Conservation (phyloP, 2,329 filamentous ascomycete genomes). For the Diaporthe ilicicola region DNA sequence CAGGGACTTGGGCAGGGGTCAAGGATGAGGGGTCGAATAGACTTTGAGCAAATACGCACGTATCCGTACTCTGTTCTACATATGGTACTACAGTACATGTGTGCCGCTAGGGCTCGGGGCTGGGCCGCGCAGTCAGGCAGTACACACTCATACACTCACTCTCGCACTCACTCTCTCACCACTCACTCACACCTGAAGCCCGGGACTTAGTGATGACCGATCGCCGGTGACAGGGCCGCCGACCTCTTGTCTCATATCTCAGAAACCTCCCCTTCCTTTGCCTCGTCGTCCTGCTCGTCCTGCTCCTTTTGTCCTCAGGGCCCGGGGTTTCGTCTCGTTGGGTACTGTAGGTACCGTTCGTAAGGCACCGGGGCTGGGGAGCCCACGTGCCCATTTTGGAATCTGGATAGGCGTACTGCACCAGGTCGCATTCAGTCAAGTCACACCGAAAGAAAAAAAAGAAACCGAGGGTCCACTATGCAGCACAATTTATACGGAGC, state of each 20-base stretch:
- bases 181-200: slow-evolving; percentile 1
- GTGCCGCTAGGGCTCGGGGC: slow-evolving; percentile 1
- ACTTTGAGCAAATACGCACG: slow-evolving; percentile 9
- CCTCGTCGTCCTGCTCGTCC: not conserved
- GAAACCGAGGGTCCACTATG: too few relatives aligned
- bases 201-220: slow-evolving; percentile 2
- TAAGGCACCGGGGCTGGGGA: too few relatives aligned
- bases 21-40: slow-evolving; percentile 5
- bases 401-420: not conserved
- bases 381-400: too few relatives aligned
- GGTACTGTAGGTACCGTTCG: too few relatives aligned
- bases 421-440: not conserved
- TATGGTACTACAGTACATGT: too few relatives aligned
- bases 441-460: slow-evolving; percentile 4
- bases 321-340: not conserved
- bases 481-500: too few relatives aligned
- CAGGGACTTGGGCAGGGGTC: not conserved
- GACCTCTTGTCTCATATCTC: too few relatives aligned
- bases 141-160: too few relatives aligned
- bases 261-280: too few relatives aligned
- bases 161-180: too few relatives aligned
- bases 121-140: not conserved
- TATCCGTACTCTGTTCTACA: not conserved
- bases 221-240: not conserved
- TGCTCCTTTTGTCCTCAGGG: not conserved